Evolutionary conservation across 129 eudicot species (phyloP), one percentile per base, ranked within the genome.

Genomic region (Scalesia atractyloides): DNA sequence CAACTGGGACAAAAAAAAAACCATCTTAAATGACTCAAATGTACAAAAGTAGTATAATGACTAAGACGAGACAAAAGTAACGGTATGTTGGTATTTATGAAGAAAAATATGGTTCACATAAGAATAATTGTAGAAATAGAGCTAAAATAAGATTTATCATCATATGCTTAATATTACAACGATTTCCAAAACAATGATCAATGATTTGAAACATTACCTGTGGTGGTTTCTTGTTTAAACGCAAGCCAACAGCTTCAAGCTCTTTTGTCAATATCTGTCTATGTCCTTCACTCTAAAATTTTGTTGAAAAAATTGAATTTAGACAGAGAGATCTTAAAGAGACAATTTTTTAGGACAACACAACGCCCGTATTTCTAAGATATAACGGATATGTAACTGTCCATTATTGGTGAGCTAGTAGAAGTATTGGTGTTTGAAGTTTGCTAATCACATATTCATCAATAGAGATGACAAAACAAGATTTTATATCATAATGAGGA

Each of bases 161-260:
- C 68, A 37, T 41, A 34, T 63, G 47, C 68, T n/a, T 36, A 26
- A 49, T 47, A 36, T n/a, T 36, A 63, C 67, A 34, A 26, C 44
- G 30, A 26, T 14, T 60, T 60, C 44, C 66, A 57, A 36, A 13
- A 41, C 48, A 70, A 9, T 2, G 9, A 65, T 36, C 19, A 57
- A 67, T 46, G 64, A 59, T 36, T 37, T 33, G 53, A 56, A 16
- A 68, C 66, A 75, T 81, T 86, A 90, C 97, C 48, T 90, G 99
- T 75, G 99, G 99, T 26, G 99, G 99, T 79, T 74, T 88, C 84
- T 94, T 90, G 85, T 94, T 94, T 66, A 94, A 72, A 30, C 99
- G 97, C 83, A 90, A 79, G 75, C 99, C 99, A 72, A 95, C 99
- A 77, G 99, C 97, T 90, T 95, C 99, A 84, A 95, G 85, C 74